Percentiles rank a stretch among this genome's conserved stretches.
Evolutionary conservation across 768 basidiomycete species (phyloP).

Genomic region (Paxillus ammoniavirescens): DNA sequence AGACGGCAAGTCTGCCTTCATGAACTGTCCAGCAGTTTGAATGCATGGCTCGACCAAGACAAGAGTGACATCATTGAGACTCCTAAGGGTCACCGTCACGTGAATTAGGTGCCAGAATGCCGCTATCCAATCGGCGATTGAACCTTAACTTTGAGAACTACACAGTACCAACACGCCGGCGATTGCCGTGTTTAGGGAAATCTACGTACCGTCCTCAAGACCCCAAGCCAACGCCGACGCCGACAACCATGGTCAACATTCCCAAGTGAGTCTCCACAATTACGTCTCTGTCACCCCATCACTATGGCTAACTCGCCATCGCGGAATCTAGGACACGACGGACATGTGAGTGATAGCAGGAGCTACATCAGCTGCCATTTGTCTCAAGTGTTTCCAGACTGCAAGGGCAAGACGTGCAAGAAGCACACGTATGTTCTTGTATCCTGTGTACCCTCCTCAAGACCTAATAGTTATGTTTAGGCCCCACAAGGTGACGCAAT

Average conservation of each 20-base stretch:
- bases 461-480: conserved; percentile 37
- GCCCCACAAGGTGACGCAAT: conserved; percentile 99
- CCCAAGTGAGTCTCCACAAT: conserved; percentile 69
- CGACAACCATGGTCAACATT: conserved; percentile 82
- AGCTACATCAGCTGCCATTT: conserved; percentile 1
- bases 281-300: background rate
- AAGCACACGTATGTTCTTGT: conserved; percentile 85
- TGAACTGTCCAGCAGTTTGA: background rate
- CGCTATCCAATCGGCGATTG: conserved; percentile 10
- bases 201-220: conserved; percentile 12
- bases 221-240: conserved; percentile 24
- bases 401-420: conserved; percentile 96
- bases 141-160: conserved; percentile 21
- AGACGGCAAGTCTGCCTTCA: background rate
- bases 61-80: background rate
- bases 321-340: conserved; percentile 71
- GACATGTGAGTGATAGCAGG: conserved; percentile 69
- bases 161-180: conserved; percentile 24
- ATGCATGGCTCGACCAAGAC: too few relatives aligned
- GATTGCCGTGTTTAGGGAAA: conserved; percentile 23
- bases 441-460: background rate
- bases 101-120: background rate
- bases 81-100: background rate
- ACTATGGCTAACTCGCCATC: conserved; percentile 13
- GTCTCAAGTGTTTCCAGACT: conserved; percentile 47